Percentiles rank a stretch among this genome's conserved stretches.
phyloP scores from a whole-genome alignment of 352 stramenopile species.

The Phytopythium oedochilum region DNA sequence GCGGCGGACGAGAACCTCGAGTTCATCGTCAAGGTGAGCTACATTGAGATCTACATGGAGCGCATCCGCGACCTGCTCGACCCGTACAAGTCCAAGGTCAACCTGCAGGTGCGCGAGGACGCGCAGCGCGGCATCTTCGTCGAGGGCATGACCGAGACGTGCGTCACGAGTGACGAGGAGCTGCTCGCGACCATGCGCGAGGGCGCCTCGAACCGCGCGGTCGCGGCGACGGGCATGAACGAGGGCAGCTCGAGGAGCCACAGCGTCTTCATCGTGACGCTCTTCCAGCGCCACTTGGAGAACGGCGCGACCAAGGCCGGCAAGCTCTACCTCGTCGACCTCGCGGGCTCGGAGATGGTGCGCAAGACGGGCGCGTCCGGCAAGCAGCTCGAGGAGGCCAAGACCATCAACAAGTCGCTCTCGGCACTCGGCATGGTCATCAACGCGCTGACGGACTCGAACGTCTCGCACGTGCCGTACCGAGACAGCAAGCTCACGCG shows the following conservation, averaged over 20 bases:
- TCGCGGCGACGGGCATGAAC: conserved; percentile 93
- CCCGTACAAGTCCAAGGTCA: conserved; percentile 88
- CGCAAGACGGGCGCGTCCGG: conserved; percentile 90
- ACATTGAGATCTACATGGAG: conserved; percentile 98
- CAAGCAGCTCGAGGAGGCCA: conserved; percentile 92
- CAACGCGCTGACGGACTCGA: conserved; percentile 88
- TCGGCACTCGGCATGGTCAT: conserved; percentile 93
- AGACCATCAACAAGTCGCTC: conserved; percentile 96
- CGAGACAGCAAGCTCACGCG: conserved; percentile 90
- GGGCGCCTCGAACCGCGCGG: conserved; percentile 77
- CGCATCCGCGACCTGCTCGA: conserved; percentile 92
- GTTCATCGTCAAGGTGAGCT: conserved; percentile 91
- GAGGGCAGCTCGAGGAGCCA: conserved; percentile 89
- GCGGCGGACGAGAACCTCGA: conserved; percentile 89
- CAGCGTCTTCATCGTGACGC: conserved; percentile 90
- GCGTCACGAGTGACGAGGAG: conserved; percentile 89
- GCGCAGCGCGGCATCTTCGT: conserved; percentile 90
- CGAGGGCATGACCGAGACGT: conserved; percentile 91
- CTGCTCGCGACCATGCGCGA: conserved; percentile 80
- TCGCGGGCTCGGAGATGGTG: conserved; percentile 94
- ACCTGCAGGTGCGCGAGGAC: conserved; percentile 89
- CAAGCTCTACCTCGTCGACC: conserved; percentile 92
- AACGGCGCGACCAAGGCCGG: conserved; percentile 86
- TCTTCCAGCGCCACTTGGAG: conserved; percentile 84
- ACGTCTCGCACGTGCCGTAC: conserved; percentile 83